Percentiles rank a stretch among this genome's conserved stretches.
Evolutionary conservation across 805 yeast species (phyloP).

Genomic region (Yamadazyma phyllophila): DNA sequence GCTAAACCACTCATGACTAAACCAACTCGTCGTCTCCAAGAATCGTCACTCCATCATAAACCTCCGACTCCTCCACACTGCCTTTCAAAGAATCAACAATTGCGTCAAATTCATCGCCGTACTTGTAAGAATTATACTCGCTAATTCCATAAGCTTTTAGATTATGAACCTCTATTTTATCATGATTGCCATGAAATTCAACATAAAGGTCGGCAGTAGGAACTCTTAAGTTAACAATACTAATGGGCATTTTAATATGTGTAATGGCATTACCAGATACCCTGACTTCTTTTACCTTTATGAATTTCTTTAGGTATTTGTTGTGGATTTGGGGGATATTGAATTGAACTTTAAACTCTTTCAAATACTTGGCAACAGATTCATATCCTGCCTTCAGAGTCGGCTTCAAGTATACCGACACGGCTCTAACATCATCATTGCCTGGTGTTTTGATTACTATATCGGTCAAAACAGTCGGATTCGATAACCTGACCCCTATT

Average conservation of each 20-base stretch:
- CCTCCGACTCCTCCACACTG: not conserved
- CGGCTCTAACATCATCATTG: conserved; percentile 16
- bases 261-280: conserved; percentile 17
- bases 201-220: conserved; percentile 33
- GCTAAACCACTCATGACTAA: too few relatives aligned
- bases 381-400: conserved; percentile 17
- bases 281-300: conserved; percentile 26
- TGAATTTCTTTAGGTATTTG: conserved; percentile 30
- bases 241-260: conserved; percentile 33
- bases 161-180: conserved; percentile 16
- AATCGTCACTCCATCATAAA: not conserved
- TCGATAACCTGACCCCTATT: conserved; percentile 34
- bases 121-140: conserved; percentile 25
- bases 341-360: conserved; percentile 13
- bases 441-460: conserved; percentile 21
- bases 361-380: conserved; percentile 19
- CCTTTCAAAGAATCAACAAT: conserved; percentile 11
- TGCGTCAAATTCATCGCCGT: conserved; percentile 20
- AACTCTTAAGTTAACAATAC: conserved; percentile 31
- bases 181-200: conserved; percentile 18
- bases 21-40: conserved; percentile 1
- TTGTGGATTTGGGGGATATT: conserved; percentile 11
- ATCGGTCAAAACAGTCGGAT: conserved; percentile 35
- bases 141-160: conserved; percentile 31
- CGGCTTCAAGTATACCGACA: conserved; percentile 33